These are phyloP conservation scores for Saccharum hybrid DNA, from an alignment of 202 grass and related monocot species.

Conservation along the genomic window DNA sequence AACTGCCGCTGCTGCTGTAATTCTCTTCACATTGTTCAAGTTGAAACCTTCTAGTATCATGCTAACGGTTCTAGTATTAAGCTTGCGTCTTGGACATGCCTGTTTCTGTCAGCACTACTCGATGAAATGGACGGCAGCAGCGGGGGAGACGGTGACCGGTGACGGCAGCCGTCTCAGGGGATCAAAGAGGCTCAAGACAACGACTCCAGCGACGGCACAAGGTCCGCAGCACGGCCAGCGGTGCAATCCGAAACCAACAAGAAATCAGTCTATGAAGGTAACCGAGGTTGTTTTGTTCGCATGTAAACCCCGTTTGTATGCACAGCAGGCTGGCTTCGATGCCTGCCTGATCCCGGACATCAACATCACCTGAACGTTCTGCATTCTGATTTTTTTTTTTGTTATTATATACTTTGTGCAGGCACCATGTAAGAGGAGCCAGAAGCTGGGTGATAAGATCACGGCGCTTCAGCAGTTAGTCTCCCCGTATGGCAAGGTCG, in stretches of 20 bases:
- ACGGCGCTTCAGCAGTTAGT: conserved; percentile 84
- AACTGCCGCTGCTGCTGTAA: conserved; percentile 35
- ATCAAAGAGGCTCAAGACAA: conserved; percentile 62
- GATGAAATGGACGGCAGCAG: conserved; percentile 47
- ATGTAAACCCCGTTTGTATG: background rate
- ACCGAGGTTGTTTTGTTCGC: conserved; percentile 10
- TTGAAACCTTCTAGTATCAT: background rate
- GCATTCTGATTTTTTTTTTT: background rate
- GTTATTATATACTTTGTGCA: conserved; percentile 27
- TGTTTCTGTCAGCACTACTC: conserved; percentile 51
- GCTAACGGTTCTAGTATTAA: background rate
- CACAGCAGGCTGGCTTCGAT: background rate
- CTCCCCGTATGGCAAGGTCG: conserved; percentile 88
- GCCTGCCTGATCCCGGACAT: background rate
- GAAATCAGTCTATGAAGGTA: conserved; percentile 62
- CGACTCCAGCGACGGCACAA: conserved; percentile 30
- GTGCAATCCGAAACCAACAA: conserved; percentile 34
- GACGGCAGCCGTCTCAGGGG: conserved; percentile 44
- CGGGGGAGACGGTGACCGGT: conserved; percentile 23
- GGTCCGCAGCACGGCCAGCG: conserved; percentile 20
- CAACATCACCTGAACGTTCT: background rate
- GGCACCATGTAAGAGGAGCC: conserved; percentile 64
- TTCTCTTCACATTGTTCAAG: background rate
- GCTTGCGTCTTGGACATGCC: conserved; percentile 9
- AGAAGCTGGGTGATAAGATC: conserved; percentile 80